phyloP scores from a whole-genome alignment of 768 basidiomycete genomes.

The Amanita rimosa region DNA sequence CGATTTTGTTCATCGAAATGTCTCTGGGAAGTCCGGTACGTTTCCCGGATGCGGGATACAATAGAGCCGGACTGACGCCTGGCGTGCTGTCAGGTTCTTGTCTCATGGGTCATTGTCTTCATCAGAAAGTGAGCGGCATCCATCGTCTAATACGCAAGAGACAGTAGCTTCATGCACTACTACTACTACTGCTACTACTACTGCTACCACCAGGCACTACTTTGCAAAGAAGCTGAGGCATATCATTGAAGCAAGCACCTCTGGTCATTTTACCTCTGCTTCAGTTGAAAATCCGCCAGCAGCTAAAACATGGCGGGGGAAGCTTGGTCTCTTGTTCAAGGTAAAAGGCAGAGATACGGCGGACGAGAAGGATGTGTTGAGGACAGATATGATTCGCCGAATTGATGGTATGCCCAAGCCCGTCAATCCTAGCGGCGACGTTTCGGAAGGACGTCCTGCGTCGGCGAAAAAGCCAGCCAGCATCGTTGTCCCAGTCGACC shows the following conservation, averaged over 20 bases:
- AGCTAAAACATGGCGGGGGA: not conserved
- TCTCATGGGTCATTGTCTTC: slow-evolving; percentile 80
- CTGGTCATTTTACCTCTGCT: not conserved
- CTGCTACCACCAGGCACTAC: slow-evolving; percentile 45
- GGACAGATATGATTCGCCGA: slow-evolving; percentile 70
- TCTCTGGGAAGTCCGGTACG: slow-evolving; percentile 63
- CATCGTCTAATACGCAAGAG: not conserved
- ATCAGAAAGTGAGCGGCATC: slow-evolving; percentile 45
- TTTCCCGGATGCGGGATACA: slow-evolving; percentile 7
- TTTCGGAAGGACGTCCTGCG: slow-evolving; percentile 32
- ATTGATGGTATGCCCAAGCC: slow-evolving; percentile 58
- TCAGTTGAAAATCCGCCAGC: not conserved
- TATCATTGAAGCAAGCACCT: slow-evolving; percentile 24
- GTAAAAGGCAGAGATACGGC: too few species aligned
- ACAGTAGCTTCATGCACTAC: not conserved
- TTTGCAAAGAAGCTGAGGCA: slow-evolving; percentile 60
- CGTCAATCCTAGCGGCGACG: slow-evolving; percentile 66
- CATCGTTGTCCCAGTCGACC: slow-evolving; percentile 6
- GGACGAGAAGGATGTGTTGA: slow-evolving; percentile 16
- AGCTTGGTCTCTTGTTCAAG: slow-evolving; percentile 10
- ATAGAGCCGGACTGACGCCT: not conserved
- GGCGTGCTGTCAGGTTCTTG: slow-evolving; percentile 36
- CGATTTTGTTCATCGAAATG: slow-evolving; percentile 69
- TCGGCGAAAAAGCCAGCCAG: not conserved
- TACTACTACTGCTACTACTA: too few species aligned